Evolutionary conservation across 805 yeast species (phyloP), one percentile per base, ranked within the genome.

Genomic region (Zygosaccharomyces rouxii): DNA sequence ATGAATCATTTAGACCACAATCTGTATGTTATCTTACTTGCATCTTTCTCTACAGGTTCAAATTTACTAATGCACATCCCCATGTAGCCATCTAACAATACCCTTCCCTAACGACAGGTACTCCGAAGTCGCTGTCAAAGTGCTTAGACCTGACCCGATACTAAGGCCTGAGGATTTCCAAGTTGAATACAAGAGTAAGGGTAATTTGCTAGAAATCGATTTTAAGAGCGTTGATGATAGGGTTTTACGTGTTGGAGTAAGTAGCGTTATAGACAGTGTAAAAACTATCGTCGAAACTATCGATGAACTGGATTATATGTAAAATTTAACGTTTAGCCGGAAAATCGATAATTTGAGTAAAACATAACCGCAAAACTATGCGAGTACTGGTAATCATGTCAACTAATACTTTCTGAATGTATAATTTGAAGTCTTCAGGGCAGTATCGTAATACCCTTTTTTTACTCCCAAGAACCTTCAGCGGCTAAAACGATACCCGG

Each of bases 241-340:
- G 38, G 82, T 82, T 5, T 75, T 89, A 44, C 72, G 97, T 52
- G 95, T 89, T 5, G 95, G 95, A 7, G 87, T 86, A 16, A 88
- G 89, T 66, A 84, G 84, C 54, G 77, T 86, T 14, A 71, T 90
- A 47, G 96, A 89, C 60, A 83, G 83, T 53, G 64, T 88, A 48
- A 84, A 84, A 59, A 82, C 94, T 0, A 77, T 86, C 2, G 71
- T 89, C 1, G 97, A 89, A 69, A 83, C 95, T 48, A 71, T 89
- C 55, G 95, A 87, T 49, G 85, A 80, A 62, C 57, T 62, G 29
- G 48, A 35, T 19, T 31, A 28, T 38, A 10, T 22, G 29, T 38
- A 38, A 14, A 37, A 22, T 13, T 38, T 22, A 38, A 38, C 41
- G 26, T 38, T 38, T 22, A 19, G 26, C 13, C 29, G 41, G 11